A percentile compares a stretch with the other conserved stretches of the same genome.
Conservation (phyloP, 352 stramenopile species). For the Globisporangium echinulatum region DNA sequence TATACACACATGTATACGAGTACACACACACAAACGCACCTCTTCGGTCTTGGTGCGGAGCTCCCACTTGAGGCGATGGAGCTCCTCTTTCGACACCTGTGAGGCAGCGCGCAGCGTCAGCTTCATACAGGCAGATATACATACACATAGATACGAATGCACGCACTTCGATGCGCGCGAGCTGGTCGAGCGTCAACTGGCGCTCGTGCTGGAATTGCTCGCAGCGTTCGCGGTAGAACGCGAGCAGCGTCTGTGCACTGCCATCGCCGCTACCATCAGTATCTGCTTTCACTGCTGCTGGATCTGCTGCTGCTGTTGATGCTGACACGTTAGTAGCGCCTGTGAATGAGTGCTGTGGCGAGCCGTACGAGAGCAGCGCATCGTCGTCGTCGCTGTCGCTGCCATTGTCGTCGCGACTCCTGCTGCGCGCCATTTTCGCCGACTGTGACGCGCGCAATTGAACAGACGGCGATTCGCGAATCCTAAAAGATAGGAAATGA, state of each 20-base stretch:
- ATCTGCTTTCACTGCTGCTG: constrained; percentile 3
- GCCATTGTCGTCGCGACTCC: constrained; percentile 1
- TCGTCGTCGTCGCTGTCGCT: constrained; percentile 18
- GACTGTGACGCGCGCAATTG: too few species aligned
- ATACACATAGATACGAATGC: not conserved
- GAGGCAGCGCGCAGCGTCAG: not conserved
- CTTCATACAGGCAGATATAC: not conserved
- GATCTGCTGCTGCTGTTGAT: not conserved
- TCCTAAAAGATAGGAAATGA: not conserved
- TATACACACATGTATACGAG: constrained; percentile 6
- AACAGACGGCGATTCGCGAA: not conserved
- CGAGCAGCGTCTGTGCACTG: constrained; percentile 28
- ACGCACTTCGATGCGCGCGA: constrained; percentile 51
- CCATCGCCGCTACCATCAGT: not conserved
- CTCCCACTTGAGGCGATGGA: constrained; percentile 71
- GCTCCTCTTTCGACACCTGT: constrained; percentile 71
- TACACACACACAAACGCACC: constrained; percentile 16
- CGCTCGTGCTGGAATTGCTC: constrained; percentile 63
- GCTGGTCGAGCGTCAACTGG: constrained; percentile 37
- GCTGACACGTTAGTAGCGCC: not conserved
- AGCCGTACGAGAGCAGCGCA: constrained; percentile 50
- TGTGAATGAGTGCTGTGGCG: constrained; percentile 26
- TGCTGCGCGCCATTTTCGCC: constrained; percentile 3
- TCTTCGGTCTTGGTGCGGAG: constrained; percentile 57
- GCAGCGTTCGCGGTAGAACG: constrained; percentile 59